These are phyloP conservation scores for Backusella australiensis DNA, from an alignment of 192 early-diverging fungal species.

Conservation along the genomic window DNA sequence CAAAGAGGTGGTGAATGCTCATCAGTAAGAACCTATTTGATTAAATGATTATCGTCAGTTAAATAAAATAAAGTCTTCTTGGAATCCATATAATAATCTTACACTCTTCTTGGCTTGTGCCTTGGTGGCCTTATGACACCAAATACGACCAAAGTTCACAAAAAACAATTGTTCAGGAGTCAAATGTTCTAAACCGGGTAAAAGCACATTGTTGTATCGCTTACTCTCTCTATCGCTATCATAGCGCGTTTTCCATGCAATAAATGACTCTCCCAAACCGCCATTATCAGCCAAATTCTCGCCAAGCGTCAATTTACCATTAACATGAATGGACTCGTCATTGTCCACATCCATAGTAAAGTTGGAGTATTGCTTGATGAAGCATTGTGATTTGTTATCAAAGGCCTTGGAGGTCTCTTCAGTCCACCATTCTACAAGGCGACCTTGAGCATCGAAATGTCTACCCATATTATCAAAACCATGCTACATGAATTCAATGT, in stretches of 20 bases:
- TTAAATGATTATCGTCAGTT: neutral
- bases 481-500: slow-evolving; percentile 28
- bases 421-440: slow-evolving; percentile 64
- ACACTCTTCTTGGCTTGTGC: slow-evolving; percentile 45
- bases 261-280: slow-evolving; percentile 45
- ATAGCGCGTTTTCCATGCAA: slow-evolving; percentile 37
- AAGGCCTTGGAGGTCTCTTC: slow-evolving; percentile 54
- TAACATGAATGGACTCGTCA: slow-evolving; percentile 42
- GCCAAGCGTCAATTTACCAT: slow-evolving; percentile 54
- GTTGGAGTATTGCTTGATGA: slow-evolving; percentile 60
- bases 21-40: slow-evolving; percentile 56
- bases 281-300: slow-evolving; percentile 76
- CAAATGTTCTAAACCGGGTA: slow-evolving; percentile 51
- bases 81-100: slow-evolving; percentile 10
- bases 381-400: slow-evolving; percentile 51
- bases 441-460: slow-evolving; percentile 41
- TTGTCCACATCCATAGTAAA: slow-evolving; percentile 45
- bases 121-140: slow-evolving; percentile 53
- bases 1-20: slow-evolving; percentile 62
- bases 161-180: slow-evolving; percentile 64
- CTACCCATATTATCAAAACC: slow-evolving; percentile 55
- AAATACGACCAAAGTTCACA: slow-evolving; percentile 65
- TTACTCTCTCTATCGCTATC: slow-evolving; percentile 26
- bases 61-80: neutral
- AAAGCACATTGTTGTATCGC: slow-evolving; percentile 22